Evolutionary conservation across 2,329 filamentous ascomycete genomes (phyloP), one percentile per base, ranked within the genome.

Genomic region (Hypoxylon sp.): DNA sequence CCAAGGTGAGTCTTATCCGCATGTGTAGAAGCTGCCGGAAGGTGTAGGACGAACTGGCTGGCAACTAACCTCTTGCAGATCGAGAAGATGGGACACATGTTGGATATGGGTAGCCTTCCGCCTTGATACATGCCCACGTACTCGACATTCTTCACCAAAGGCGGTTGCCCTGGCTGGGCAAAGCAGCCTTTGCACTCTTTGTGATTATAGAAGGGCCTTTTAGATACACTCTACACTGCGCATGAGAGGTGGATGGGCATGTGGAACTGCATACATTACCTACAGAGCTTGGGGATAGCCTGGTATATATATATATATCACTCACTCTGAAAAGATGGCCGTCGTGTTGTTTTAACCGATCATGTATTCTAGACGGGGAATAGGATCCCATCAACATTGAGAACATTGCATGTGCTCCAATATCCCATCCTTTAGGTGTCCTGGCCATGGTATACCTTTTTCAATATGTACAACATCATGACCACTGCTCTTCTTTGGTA

Each of bases 81-180:
- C 71, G 91, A 93, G 72, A 94, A 94, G 79, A 95, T 96, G 92
- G 92, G 93, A 8, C 92, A 96, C 76, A 90, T 95, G 89, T 78
- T 92, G 42, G 86, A 90, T 53, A 86, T 89, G 84, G 83, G 79
- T 22, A 69, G 74, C 14, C 59, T 79, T 49, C 75, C 76, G 25
- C 73, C 71, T 25, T 74, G 30, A 70, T 56, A 17, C 13, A 27
- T 8, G 42, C 31, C 14, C 14, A 48, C 6, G 35, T 33, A 57
- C 27, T 17, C 22, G 0, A 11, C 48, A 7, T 55, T 8, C 25
- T 37, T 14, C n/a, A 37, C n/a, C 20, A 44, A 56, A 44, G 8
- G 55, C n/a, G 30, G 22, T 20, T 17, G 22, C 25, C 25, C 5
- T 27, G 33, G 33, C 11, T 20, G 31, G 17, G 56, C 11, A 25